Conservation (phyloP, 2,329 filamentous ascomycete genomes). For the Ramichloridium luteum region DNA sequence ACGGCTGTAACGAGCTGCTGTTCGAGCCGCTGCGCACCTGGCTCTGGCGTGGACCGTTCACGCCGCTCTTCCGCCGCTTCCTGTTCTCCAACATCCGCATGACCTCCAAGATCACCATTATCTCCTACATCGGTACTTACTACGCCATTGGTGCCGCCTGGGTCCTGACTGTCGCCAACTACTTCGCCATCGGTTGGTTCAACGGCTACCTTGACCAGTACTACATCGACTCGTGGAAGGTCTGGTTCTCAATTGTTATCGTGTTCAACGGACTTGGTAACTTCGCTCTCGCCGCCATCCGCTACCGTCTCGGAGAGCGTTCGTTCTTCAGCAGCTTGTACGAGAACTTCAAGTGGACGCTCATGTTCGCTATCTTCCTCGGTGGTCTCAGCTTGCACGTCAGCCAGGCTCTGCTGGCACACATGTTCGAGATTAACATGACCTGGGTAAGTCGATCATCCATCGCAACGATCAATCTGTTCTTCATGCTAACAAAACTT, state of each 20-base stretch:
- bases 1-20: slow-evolving; percentile 58
- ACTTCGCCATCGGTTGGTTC: slow-evolving; percentile 60
- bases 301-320: slow-evolving; percentile 48
- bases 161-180: slow-evolving; percentile 56
- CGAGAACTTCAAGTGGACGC: slow-evolving; percentile 52
- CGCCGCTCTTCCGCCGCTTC: slow-evolving; percentile 50
- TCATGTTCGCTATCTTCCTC: slow-evolving; percentile 64
- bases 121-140: slow-evolving; percentile 60
- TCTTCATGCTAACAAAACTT: too few species aligned
- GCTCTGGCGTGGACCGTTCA: slow-evolving; percentile 51
- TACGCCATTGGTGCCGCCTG: slow-evolving; percentile 58
- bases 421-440: slow-evolving; percentile 82
- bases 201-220: slow-evolving; percentile 54
- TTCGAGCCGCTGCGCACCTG: slow-evolving; percentile 56
- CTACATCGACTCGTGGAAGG: slow-evolving; percentile 55
- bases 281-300: slow-evolving; percentile 47
- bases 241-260: slow-evolving; percentile 50
- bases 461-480: too few species aligned
- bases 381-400: slow-evolving; percentile 73
- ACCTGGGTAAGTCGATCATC: too few species aligned
- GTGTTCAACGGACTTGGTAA: slow-evolving; percentile 54
- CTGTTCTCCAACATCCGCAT: slow-evolving; percentile 49
- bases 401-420: slow-evolving; percentile 63
- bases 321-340: slow-evolving; percentile 38
- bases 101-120: slow-evolving; percentile 57